Percentiles rank a stretch among this genome's conserved stretches.
phyloP scores from a whole-genome alignment of 225 moss, liverwort and hornwort genomes.

The Pleurozium schreberi region DNA sequence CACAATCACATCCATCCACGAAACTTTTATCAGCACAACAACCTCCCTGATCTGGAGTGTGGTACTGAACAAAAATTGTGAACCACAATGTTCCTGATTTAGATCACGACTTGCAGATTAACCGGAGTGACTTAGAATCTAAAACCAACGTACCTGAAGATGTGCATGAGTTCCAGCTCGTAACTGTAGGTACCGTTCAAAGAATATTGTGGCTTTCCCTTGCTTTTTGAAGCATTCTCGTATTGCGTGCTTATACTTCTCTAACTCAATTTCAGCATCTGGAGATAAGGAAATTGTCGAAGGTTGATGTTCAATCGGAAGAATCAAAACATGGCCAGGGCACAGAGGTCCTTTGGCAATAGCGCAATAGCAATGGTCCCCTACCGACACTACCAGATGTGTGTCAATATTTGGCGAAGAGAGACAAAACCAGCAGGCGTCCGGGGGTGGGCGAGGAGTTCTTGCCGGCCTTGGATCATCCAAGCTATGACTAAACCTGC shows the following conservation, averaged over 20 bases:
- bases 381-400: constrained; percentile 86
- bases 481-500: constrained; percentile 78
- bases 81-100: neutral
- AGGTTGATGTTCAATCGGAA: constrained; percentile 94
- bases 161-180: constrained; percentile 98
- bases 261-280: constrained; percentile 52
- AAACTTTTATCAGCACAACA: neutral
- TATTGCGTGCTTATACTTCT: constrained; percentile 67
- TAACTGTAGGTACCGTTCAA: constrained; percentile 84
- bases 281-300: constrained; percentile 59
- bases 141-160: constrained; percentile 55
- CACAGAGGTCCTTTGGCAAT: constrained; percentile 81
- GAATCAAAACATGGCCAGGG: constrained; percentile 76
- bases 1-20: neutral
- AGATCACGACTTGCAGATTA: neutral
- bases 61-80: constrained; percentile 14
- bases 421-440: constrained; percentile 99
- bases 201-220: constrained; percentile 67
- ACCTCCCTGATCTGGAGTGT: neutral
- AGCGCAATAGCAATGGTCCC: constrained; percentile 63
- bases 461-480: constrained; percentile 54
- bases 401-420: constrained; percentile 80
- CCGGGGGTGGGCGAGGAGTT: constrained; percentile 56
- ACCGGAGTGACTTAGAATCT: neutral
- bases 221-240: constrained; percentile 65